Percentiles rank a stretch among this genome's conserved stretches.
phyloP scores from a whole-genome alignment of 805 yeast genomes.

The Metschnikowia bowlesiae region DNA sequence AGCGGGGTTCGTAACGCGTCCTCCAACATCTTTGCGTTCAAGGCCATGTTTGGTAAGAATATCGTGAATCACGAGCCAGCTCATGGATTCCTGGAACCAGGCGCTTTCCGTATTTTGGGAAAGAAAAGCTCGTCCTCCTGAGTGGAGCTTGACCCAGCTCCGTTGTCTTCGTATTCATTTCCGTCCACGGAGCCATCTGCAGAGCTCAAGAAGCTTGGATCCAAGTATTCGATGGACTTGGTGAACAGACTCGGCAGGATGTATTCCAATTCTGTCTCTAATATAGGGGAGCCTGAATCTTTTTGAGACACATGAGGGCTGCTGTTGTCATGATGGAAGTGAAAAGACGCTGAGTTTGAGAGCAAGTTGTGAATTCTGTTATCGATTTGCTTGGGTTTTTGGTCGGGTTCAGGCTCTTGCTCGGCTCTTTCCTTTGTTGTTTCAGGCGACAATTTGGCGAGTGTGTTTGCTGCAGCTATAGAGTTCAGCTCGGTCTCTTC shows the following conservation, averaged over 20 bases:
- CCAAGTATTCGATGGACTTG: slow-evolving; percentile 14
- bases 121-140: slow-evolving; percentile 1
- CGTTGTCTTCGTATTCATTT: slow-evolving; percentile 2
- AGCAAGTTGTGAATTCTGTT: slow-evolving; percentile 29
- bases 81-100: background rate
- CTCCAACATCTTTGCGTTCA: background rate
- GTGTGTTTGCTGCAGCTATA: background rate
- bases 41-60: too few species aligned
- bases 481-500: background rate
- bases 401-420: background rate
- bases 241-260: slow-evolving; percentile 40
- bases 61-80: background rate
- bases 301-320: background rate
- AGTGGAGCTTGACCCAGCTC: background rate
- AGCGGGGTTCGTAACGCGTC: background rate
- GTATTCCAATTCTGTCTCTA: slow-evolving; percentile 32
- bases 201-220: slow-evolving; percentile 1
- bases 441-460: background rate
- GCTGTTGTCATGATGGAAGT: slow-evolving; percentile 21
- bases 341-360: slow-evolving; percentile 30
- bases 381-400: slow-evolving; percentile 4
- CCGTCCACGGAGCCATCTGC: background rate
- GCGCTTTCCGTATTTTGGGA: background rate
- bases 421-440: background rate
- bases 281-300: slow-evolving; percentile 9